A percentile compares a stretch with the other conserved stretches of the same genome.
Evolutionary conservation across 352 stramenopile genomes (phyloP).

Genomic region (Globisporangium yorkense): DNA sequence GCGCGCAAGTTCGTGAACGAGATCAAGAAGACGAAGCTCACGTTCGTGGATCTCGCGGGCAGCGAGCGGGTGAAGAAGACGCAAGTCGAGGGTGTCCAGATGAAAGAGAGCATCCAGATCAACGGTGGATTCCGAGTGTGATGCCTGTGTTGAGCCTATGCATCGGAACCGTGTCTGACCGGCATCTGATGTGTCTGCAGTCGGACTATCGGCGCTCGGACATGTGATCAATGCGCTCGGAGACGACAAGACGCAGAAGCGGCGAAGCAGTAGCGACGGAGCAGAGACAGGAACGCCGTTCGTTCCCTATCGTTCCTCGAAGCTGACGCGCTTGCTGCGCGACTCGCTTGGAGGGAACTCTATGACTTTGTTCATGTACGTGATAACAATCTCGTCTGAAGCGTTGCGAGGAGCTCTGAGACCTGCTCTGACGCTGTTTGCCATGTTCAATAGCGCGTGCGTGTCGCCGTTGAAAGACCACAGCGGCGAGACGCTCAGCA

Average conservation of each 20-base stretch:
- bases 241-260: constrained; percentile 26
- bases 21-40: constrained; percentile 50
- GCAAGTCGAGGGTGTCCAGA: constrained; percentile 34
- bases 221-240: constrained; percentile 56
- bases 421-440: not conserved
- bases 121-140: constrained; percentile 19
- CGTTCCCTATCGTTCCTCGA: constrained; percentile 45
- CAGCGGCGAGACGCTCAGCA: constrained; percentile 53
- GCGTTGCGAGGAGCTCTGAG: not conserved
- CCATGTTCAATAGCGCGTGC: constrained; percentile 36
- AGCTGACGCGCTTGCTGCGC: constrained; percentile 47
- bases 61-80: constrained; percentile 57
- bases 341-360: constrained; percentile 53
- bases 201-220: constrained; percentile 38
- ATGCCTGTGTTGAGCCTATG: not conserved
- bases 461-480: constrained; percentile 49
- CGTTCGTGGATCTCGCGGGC: constrained; percentile 54
- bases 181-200: constrained; percentile 9
- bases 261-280: constrained; percentile 15
- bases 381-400: not conserved
- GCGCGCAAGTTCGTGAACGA: constrained; percentile 30
- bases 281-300: constrained; percentile 8
- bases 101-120: constrained; percentile 60
- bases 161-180: too few species aligned
- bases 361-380: constrained; percentile 55